Evolutionary conservation across 805 yeast species (phyloP), one percentile per base, ranked within the genome.

Genomic region (Candida palmyrensis): DNA sequence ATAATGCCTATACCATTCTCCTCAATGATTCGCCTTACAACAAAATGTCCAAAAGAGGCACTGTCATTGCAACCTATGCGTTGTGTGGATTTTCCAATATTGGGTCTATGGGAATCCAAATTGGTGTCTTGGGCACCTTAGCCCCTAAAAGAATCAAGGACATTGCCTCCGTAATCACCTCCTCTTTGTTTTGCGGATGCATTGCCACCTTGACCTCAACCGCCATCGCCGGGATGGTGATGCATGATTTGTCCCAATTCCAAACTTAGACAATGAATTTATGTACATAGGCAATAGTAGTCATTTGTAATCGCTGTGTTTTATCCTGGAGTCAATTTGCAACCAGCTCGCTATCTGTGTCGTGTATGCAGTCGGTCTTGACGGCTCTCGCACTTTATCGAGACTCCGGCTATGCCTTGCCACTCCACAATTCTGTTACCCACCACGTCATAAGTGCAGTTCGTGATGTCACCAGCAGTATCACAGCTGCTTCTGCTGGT

Each of bases 51-150:
- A 54, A 61, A 33, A 68, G 82, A 54, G 74, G 75, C 24, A 62
- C 62, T 22, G 57, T 77, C 47, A 59, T 77, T 45, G 79, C 80
- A 22, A 76, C 82, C 13, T 77, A 75, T 42, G 76, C 78, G 13
- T 65, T 74, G 26, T 76, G 82, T 61, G 81, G 82, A 1, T 77
- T 77, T 51, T 72, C 80, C 22, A 77, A 77, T 54, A 57, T 77
- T 29, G 82, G 82, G 19, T 71, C 79, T 5, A 61, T 77, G 42
- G 82, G 80, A 45, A 75, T 75, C 38, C 75, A 75, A 38, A 54
- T 77, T 38, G 81, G 82, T 48, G 81, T 77, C 26, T 64, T 77
- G 45, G 68, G 73, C 39, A 66, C 77, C 31, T 55, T 77, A 45
- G 76, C 80, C 24, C 55, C 57, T 26, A 63, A 68, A 42, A 51